phyloP scores from a whole-genome alignment of 106 monocot genomes.

The Hemerocallis citrina region DNA sequence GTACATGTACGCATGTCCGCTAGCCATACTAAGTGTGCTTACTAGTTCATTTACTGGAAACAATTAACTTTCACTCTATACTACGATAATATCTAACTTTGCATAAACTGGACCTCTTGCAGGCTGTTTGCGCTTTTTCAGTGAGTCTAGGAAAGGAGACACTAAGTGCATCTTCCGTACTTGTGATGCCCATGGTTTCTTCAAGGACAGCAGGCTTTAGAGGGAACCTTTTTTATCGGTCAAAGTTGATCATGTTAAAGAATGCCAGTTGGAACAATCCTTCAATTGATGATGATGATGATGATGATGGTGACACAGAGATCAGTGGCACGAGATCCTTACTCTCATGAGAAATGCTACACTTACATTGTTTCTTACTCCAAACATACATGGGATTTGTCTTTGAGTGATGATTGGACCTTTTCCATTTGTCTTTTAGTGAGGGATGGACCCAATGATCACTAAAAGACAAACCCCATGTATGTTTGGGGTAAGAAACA shows the following conservation, averaged over 20 bases:
- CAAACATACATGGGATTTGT: too few species aligned
- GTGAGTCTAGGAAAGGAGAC: slow-evolving; percentile 62
- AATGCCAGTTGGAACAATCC: slow-evolving; percentile 25
- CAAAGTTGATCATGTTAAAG: slow-evolving; percentile 32
- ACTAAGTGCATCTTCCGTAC: slow-evolving; percentile 64
- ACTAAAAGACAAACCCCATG: too few species aligned
- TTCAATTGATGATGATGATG: slow-evolving; percentile 18
- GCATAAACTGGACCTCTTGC: slow-evolving; percentile 10
- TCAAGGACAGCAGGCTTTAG: slow-evolving; percentile 66
- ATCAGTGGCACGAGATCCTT: slow-evolving; percentile 26
- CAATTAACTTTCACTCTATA: too few species aligned
- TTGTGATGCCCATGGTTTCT: slow-evolving; percentile 89
- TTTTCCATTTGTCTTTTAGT: too few species aligned
- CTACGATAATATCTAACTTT: too few species aligned
- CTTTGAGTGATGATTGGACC: too few species aligned
- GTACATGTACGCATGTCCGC: too few species aligned
- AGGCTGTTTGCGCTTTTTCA: slow-evolving; percentile 60
- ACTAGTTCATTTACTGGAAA: too few species aligned
- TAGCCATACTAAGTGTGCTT: too few species aligned
- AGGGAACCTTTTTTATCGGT: slow-evolving; percentile 34
- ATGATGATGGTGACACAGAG: slow-evolving; percentile 24
- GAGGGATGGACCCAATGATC: too few species aligned
- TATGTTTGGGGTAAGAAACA: too few species aligned
- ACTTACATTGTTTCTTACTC: too few species aligned
- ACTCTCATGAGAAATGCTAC: slow-evolving; percentile 18